Evolutionary conservation across 1,284 basidiomycete species (phyloP).

Genomic region (Polyporus tsugae): DNA sequence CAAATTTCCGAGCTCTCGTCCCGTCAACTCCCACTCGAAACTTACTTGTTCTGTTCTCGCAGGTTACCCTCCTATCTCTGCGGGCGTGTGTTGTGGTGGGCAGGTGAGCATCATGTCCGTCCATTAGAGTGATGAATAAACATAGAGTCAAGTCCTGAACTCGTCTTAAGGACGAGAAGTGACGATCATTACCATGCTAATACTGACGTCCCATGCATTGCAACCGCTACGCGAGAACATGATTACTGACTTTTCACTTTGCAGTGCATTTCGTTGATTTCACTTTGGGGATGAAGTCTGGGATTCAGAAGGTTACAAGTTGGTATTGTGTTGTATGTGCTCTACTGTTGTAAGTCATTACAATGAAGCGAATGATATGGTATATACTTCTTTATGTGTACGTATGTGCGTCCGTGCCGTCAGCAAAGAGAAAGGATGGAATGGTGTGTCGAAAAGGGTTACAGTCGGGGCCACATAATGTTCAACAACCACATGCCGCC

Average conservation of each 20-base stretch:
- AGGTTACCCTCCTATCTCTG: not conserved
- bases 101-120: constrained; percentile 49
- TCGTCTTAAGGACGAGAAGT: constrained; percentile 73
- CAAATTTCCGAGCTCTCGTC: constrained; percentile 80
- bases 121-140: constrained; percentile 62
- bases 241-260: not conserved
- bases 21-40: constrained; percentile 6
- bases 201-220: constrained; percentile 62
- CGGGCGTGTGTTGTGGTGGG: not conserved
- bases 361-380: constrained; percentile 23
- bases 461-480: constrained; percentile 58
- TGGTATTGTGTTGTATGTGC: constrained; percentile 7
- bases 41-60: constrained; percentile 21
- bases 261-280: not conserved
- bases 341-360: constrained; percentile 12
- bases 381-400: constrained; percentile 18
- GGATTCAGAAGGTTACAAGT: not conserved
- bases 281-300: not conserved
- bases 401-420: not conserved
- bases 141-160: constrained; percentile 91
- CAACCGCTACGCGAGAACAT: constrained; percentile 13
- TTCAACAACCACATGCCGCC: constrained; percentile 65
- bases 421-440: not conserved
- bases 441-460: constrained; percentile 19
- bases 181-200: constrained; percentile 85